phyloP scores from a whole-genome alignment of 345 rosid species.

The Euphorbia lathyris region DNA sequence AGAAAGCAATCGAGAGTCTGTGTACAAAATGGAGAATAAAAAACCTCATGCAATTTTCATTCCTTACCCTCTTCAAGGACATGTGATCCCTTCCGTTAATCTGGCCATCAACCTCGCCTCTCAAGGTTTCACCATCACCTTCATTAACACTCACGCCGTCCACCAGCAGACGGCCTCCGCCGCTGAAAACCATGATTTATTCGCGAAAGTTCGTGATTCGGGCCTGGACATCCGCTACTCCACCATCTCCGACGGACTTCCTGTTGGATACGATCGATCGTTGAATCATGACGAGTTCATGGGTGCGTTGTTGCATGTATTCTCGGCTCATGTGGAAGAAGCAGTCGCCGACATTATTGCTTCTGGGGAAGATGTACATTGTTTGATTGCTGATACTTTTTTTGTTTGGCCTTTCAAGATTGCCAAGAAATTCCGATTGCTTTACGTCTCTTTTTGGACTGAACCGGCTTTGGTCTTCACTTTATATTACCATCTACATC shows the following conservation, averaged over 20 bases:
- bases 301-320: constrained; percentile 44
- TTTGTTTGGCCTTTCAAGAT: constrained; percentile 67
- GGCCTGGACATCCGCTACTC: constrained; percentile 67
- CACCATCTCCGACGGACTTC: constrained; percentile 76
- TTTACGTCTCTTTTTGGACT: constrained; percentile 77
- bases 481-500: constrained; percentile 68
- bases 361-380: constrained; percentile 38
- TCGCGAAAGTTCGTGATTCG: constrained; percentile 43
- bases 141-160: constrained; percentile 56
- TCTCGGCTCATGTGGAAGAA: constrained; percentile 66
- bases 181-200: constrained; percentile 43
- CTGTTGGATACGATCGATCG: constrained; percentile 60
- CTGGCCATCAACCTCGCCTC: constrained; percentile 76
- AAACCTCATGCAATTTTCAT: constrained; percentile 59
- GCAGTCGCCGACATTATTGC: constrained; percentile 37
- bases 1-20: too few relatives aligned
- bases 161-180: constrained; percentile 53
- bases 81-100: constrained; percentile 57
- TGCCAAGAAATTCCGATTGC: constrained; percentile 55
- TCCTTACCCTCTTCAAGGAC: constrained; percentile 80
- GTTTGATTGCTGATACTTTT: constrained; percentile 68
- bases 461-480: constrained; percentile 72
- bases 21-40: neutral
- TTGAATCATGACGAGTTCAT: constrained; percentile 70
- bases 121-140: constrained; percentile 69